These are phyloP conservation scores for Posidonia australis DNA, from an alignment of 106 monocot genomes.

Conservation along the genomic window DNA sequence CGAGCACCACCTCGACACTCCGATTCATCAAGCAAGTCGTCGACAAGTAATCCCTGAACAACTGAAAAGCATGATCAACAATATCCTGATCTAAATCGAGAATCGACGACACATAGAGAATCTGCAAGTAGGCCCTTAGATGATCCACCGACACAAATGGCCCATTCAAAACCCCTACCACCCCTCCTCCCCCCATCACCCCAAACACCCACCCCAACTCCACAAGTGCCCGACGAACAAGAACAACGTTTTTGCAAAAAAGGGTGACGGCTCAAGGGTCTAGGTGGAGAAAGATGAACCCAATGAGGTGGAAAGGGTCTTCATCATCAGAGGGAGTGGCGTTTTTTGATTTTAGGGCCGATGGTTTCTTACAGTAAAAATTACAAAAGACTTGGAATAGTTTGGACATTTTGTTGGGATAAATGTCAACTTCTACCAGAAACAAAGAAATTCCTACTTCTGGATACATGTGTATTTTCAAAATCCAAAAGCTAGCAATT, in stretches of 20 bases:
- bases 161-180: constrained; percentile 5
- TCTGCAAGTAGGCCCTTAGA: constrained; percentile 87
- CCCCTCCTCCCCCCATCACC: neutral
- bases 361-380: too few species aligned
- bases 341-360: too few species aligned
- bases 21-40: constrained; percentile 81
- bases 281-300: constrained; percentile 90
- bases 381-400: too few species aligned
- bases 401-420: too few species aligned
- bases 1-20: constrained; percentile 86
- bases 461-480: too few species aligned
- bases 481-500: too few species aligned
- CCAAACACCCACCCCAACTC: constrained; percentile 85
- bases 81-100: constrained; percentile 73
- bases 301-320: constrained; percentile 81
- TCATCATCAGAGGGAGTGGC: constrained; percentile 15
- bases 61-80: constrained; percentile 81
- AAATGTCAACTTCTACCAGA: too few species aligned
- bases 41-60: constrained; percentile 88
- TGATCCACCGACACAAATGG: constrained; percentile 72
- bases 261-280: constrained; percentile 58
- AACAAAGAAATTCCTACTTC: too few species aligned
- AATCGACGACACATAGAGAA: constrained; percentile 82
- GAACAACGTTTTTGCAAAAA: constrained; percentile 54
- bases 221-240: constrained; percentile 85